Conservation (phyloP, 2,329 filamentous ascomycete species). For the Botrytis deweyae region DNA sequence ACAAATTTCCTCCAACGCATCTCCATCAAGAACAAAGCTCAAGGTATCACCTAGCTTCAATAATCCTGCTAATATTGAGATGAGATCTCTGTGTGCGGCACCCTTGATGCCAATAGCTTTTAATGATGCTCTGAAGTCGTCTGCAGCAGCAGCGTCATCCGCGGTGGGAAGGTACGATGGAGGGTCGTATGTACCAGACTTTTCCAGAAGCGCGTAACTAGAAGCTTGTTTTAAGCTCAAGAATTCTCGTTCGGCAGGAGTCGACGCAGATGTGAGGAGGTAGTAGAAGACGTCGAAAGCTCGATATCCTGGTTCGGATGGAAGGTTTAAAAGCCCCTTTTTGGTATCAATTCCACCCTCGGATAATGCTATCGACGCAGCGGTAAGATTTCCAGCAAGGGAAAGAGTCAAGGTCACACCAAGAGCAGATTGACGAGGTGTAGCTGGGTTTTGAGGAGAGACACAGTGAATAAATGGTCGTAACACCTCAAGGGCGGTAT, state of each 20-base stretch:
- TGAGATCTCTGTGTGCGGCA: constrained; percentile 73
- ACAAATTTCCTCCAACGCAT: constrained; percentile 79
- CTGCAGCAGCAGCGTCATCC: constrained; percentile 87
- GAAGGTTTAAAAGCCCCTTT: constrained; percentile 77
- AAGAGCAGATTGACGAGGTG: constrained; percentile 75
- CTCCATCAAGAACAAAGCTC: constrained; percentile 80
- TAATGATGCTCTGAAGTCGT: constrained; percentile 84
- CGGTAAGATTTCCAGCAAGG: constrained; percentile 74
- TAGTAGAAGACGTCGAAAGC: constrained; percentile 99
- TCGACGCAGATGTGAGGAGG: constrained; percentile 86
- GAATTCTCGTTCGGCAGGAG: constrained; percentile 83
- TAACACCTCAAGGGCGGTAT: constrained; percentile 76
- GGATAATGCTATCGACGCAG: constrained; percentile 73
- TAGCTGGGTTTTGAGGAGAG: constrained; percentile 85
- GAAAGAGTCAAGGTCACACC: constrained; percentile 80
- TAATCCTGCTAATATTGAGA: constrained; percentile 81
- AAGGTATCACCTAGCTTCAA: constrained; percentile 90
- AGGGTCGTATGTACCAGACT: constrained; percentile 80
- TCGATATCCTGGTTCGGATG: constrained; percentile 75
- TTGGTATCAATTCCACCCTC: constrained; percentile 84
- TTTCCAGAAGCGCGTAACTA: constrained; percentile 74
- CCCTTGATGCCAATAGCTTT: constrained; percentile 95
- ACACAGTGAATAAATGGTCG: constrained; percentile 84
- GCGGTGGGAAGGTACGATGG: constrained; percentile 88
- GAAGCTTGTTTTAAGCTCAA: constrained; percentile 76